Base-by-base conservation (phyloP, 495 filamentous ascomycete genomes). In the Margaritispora aquatica region DNA sequence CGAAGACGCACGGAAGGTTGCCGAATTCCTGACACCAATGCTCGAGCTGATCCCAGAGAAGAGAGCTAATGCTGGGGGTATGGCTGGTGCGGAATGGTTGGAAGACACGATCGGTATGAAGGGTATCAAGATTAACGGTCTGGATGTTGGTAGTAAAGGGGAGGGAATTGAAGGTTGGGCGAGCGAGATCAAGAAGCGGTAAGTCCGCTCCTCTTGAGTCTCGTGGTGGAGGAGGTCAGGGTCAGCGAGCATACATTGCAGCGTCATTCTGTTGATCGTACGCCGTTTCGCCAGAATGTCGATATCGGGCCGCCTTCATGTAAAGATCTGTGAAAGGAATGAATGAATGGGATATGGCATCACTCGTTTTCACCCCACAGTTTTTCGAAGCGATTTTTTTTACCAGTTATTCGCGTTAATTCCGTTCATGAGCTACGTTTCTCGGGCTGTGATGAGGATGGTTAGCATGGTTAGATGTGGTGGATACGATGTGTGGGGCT, bases 141-240 rank as follows among this genome's bases (percentile, higher is more conserved):
- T 96, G 19, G 65, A 81, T 23, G 87, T 93, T 1, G 92, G 91
- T 1, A 92, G 85, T 60, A 84, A 83, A 41, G 94, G 95, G 3
- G 92, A 96, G 56, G 94, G 92, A 9, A 97, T 98, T 68, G 94
- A 97, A 47, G 94, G 94, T 13, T 98, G 94, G 94, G 87, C 92
- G 1, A 78, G 76, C 23, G 94, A 97, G 76, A 82, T 96, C 2
- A 93, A 93, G 80, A 90, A 90, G 76, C 50, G 61, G 51, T 63
- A 17, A 34, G 34, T n/a, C n/a, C n/a, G n/a, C n/a, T n/a, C n/a
- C n/a, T n/a, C n/a, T n/a, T n/a, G n/a, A n/a, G n/a, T n/a, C n/a
- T n/a, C n/a, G 13, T 34, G 29, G 29, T 34, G 5, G 29, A 5
- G 29, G 5, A 13, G 29, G 29, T 34, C 29, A 13, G 29, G 5